Conservation (phyloP, 2,329 filamentous ascomycete species). For the Emergomyces pasteurianus region DNA sequence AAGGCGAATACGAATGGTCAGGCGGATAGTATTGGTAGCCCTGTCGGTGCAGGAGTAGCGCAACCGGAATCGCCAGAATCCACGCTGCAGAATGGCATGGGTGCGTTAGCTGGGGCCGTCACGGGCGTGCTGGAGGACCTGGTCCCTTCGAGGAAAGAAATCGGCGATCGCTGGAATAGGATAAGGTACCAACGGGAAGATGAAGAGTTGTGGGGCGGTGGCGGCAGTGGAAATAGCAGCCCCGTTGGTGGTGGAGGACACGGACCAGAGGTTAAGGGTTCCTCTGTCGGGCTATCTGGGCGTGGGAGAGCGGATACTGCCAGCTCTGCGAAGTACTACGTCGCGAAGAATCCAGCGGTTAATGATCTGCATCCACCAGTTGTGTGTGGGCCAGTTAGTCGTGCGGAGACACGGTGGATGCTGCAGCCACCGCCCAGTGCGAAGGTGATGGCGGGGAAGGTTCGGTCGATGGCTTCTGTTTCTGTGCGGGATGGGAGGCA, state of each 20-base stretch:
- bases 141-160: constrained; percentile 31
- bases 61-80: neutral
- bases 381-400: constrained; percentile 59
- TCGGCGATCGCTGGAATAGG: constrained; percentile 58
- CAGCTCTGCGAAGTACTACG: constrained; percentile 46
- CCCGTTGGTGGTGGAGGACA: neutral
- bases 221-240: neutral
- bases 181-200: constrained; percentile 77
- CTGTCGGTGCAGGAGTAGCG: neutral
- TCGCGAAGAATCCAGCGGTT: constrained; percentile 55
- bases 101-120: constrained; percentile 6
- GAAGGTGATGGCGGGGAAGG: constrained; percentile 81
- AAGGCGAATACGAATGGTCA: too few species aligned
- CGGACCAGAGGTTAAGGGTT: constrained; percentile 42
- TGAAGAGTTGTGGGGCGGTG: constrained; percentile 58
- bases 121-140: constrained; percentile 4
- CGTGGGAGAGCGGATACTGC: constrained; percentile 25
- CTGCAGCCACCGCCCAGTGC: constrained; percentile 81
- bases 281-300: constrained; percentile 40
- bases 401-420: constrained; percentile 76
- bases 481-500: constrained; percentile 14
- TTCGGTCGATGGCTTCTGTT: constrained; percentile 23
- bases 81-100: neutral
- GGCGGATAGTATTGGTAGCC: constrained; percentile 9
- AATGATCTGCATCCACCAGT: constrained; percentile 81